Base-by-base conservation (phyloP, 768 basidiomycete species). In the Lanmaoa rubissima region DNA sequence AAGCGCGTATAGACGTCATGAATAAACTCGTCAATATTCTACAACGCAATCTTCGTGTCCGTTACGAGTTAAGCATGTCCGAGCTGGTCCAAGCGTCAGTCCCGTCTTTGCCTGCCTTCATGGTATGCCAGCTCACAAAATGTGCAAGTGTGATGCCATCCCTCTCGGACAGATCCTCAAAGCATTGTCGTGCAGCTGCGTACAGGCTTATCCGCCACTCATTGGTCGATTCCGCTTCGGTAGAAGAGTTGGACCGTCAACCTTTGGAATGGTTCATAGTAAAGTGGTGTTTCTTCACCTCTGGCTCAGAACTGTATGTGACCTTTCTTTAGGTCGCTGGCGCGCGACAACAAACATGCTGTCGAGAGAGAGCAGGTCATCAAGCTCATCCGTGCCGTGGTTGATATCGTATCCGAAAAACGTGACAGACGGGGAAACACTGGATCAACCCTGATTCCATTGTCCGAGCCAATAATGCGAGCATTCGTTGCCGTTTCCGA, bases 401-500 rank as follows among this genome's bases (percentile, higher is more conserved):
- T 95, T 8, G 84, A 91, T 62, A 79, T 94, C 38, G 88, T 90
- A 13, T 85, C 86, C 13, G 79, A 82, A 48, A 79, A 82, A 41
- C 63, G 72, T 38, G 75, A 80, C 28, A 74, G 75, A 42, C 69
- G 76, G 28, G 73, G 74, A 21, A 73, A 73, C 39, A 58, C 58
- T 10, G 77, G 76, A 11, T 65, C 76, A 11, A 79, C 79, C 12
- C 69, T 69, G 3, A 80, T 88, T 5, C 86, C 85, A 13, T 69
- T 94, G 48, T 87, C 89, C 8, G 85, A 90, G 63, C 76, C 85
- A 31, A 81, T 94, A 49, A 83, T 98, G 75, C 84, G 97, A 34
- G 90, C 92, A 12, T 75, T 98, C n/a, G 84, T 98, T 40, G 92
- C 95, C 10, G 84, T 97, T 13, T 94, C 95, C 0, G 97, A 99